These are phyloP conservation scores for Magnaporthiopsis poae DNA, from an alignment of 2,329 filamentous ascomycete genomes.

Conservation along the genomic window DNA sequence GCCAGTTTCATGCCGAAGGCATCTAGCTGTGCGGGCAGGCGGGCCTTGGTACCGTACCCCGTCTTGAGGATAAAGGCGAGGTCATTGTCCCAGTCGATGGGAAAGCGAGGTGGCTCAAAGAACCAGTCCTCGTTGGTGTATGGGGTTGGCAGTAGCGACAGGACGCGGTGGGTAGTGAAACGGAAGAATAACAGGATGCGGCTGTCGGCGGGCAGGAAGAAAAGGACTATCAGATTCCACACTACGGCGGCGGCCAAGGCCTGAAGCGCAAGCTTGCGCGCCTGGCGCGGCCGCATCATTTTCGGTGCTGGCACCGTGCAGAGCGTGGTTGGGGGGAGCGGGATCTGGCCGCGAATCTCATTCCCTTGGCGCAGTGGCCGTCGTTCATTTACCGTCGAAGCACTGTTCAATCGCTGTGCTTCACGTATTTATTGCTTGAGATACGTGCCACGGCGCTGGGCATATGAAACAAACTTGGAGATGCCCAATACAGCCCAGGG, in stretches of 20 bases:
- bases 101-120: slow-evolving; percentile 21
- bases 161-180: slow-evolving; percentile 16
- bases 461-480: neutral
- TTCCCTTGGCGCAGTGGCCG: neutral
- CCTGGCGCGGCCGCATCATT: slow-evolving; percentile 8
- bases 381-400: neutral
- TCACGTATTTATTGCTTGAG: neutral
- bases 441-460: neutral
- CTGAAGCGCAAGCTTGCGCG: slow-evolving; percentile 8
- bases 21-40: slow-evolving; percentile 36
- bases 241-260: slow-evolving; percentile 8
- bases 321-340: neutral
- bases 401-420: neutral
- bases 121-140: slow-evolving; percentile 32
- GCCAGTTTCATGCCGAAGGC: slow-evolving; percentile 29
- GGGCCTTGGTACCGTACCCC: slow-evolving; percentile 42
- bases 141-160: slow-evolving; percentile 21
- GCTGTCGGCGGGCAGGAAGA: slow-evolving; percentile 22
- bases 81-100: slow-evolving; percentile 35
- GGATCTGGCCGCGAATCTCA: neutral
- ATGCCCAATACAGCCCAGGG: no score
- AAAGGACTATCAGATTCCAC: slow-evolving; percentile 15
- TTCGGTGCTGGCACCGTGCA: neutral
- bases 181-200: slow-evolving; percentile 18
- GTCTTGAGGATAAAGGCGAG: slow-evolving; percentile 46